phyloP scores from a whole-genome alignment of 345 rosid species.

The Gossypium turneri region DNA sequence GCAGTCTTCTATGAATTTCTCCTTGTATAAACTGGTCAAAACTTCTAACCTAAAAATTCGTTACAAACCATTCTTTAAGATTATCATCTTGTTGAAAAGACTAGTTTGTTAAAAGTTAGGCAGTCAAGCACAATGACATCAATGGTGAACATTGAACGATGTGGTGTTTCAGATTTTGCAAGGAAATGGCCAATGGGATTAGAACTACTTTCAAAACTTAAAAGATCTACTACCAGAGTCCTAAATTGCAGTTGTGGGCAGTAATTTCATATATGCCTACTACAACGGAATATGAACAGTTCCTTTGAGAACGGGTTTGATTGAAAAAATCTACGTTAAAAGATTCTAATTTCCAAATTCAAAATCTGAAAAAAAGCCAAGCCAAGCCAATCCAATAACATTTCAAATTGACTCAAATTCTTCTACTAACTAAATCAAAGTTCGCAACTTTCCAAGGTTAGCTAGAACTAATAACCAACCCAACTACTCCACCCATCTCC shows the following conservation, averaged over 20 bases:
- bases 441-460: slow-evolving; percentile 4
- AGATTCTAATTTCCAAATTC: background rate
- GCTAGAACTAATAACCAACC: slow-evolving; percentile 11
- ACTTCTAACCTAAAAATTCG: too few species aligned
- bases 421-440: background rate
- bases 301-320: background rate
- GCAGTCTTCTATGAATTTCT: background rate
- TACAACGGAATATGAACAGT: background rate
- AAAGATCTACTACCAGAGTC: too few species aligned
- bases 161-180: background rate
- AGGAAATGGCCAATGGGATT: background rate
- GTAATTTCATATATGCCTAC: background rate
- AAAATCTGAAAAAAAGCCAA: background rate
- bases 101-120: background rate
- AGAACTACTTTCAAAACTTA: too few species aligned
- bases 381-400: background rate
- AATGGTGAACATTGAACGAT: background rate
- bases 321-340: background rate
- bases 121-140: background rate
- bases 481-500: background rate
- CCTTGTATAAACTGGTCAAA: background rate
- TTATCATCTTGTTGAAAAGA: background rate
- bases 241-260: too few species aligned
- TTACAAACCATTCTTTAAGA: background rate
- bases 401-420: background rate